Percentiles rank a stretch among this genome's conserved stretches.
Conservation (phyloP, 768 basidiomycete species). For the Strobilomyces dryophilus region DNA sequence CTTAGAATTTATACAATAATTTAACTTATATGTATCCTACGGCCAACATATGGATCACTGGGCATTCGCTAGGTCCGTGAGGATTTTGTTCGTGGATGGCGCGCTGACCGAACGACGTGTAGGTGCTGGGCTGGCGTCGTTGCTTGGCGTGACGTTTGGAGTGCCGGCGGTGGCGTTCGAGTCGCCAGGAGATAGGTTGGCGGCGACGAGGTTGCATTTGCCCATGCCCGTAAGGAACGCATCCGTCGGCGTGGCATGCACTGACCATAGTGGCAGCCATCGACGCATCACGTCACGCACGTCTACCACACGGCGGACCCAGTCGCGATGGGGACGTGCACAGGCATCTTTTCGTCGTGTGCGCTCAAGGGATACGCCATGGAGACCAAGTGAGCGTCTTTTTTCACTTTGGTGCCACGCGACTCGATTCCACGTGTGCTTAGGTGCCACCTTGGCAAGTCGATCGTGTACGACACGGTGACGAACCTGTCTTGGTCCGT, state of each 20-base stretch:
- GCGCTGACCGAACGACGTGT: constrained; percentile 21
- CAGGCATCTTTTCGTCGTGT: constrained; percentile 75
- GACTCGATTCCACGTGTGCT: neutral
- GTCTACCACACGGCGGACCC: constrained; percentile 95
- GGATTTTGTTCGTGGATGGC: constrained; percentile 23
- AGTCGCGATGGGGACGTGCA: constrained; percentile 87
- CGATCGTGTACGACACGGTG: constrained; percentile 91
- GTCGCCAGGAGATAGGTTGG: constrained; percentile 81
- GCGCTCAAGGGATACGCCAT: constrained; percentile 86
- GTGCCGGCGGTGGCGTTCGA: constrained; percentile 85
- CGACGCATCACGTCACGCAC: constrained; percentile 78
- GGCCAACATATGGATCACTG: constrained; percentile 84
- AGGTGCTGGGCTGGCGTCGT: constrained; percentile 68
- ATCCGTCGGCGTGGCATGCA: neutral
- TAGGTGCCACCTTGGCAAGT: constrained; percentile 82
- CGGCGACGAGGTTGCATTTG: constrained; percentile 76
- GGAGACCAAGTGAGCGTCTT: constrained; percentile 56
- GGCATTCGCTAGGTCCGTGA: constrained; percentile 59
- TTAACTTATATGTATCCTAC: constrained; percentile 88
- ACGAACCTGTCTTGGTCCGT: constrained; percentile 81
- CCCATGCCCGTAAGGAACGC: constrained; percentile 65
- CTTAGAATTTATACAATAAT: constrained; percentile 91
- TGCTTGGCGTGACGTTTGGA: constrained; percentile 88
- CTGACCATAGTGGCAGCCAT: constrained; percentile 43
- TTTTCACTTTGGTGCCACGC: neutral